Evolutionary conservation across 2,329 filamentous ascomycete genomes (phyloP), one percentile per base, ranked within the genome.

Genomic region (Ceratocystis lukuohia): DNA sequence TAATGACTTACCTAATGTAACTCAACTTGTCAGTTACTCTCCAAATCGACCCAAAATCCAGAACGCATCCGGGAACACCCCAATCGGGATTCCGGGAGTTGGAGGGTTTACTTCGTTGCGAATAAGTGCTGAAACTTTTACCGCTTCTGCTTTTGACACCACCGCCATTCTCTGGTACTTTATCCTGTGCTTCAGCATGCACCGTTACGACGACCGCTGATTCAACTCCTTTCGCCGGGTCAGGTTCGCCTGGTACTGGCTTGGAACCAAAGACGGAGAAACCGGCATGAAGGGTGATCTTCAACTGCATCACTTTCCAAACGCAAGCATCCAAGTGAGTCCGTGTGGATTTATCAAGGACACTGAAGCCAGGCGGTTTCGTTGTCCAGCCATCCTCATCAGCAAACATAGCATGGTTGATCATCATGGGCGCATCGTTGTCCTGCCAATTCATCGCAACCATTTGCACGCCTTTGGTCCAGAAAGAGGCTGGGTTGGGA

Each of bases 361-460:
- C 79, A 68, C 85, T 86, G 74, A 91, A 94, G 17, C 87, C 87
- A 41, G 80, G 74, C 0, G 92, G 91, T 75, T 96, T 96, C 69
- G 94, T 80, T 1, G 92, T 84, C 89, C 90, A 96, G 50, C 93
- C 92, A 53, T 83, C 78, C 63, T 89, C 88, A 8, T 85, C 89
- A 45, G 91, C 89, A 74, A 97, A 99, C 94, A 99, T 97, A 73
- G 89, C 94, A 72, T 96, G 88, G 73, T 97, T 97, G 73, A 99
- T 84, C 80, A 97, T 95, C 84, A 96, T 95, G 56, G 90, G 89
- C 66, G 94, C 85, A 73, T 97, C 93, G 70, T 92, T 88, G 2
- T 88, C 93, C 76, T 99, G 94, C 93, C 94, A 97, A 74, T 99
- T 99, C 75, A 97, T 82, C 20, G 94, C 93, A 4, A 91, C 92